Percentiles rank a stretch among this genome's conserved stretches.
Conservation (phyloP, 495 filamentous ascomycete genomes). For the Letharia lupina region DNA sequence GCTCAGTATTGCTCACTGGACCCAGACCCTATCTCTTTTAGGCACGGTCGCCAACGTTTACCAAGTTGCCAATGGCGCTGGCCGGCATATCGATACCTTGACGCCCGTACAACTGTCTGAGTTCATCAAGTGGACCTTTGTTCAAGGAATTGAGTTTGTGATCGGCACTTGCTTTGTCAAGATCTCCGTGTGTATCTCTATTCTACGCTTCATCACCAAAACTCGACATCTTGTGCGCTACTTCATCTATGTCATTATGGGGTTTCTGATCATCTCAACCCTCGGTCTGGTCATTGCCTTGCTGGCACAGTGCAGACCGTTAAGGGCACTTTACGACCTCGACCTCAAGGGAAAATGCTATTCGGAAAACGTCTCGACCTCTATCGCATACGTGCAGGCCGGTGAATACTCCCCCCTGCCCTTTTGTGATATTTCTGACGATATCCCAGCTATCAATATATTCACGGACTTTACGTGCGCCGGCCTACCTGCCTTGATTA, state of each 20-base stretch:
- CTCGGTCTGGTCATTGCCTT: not conserved
- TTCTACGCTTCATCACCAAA: not conserved
- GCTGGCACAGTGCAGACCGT: not conserved
- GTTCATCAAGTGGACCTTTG: slow-evolving; percentile 2
- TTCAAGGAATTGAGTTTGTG: not conserved
- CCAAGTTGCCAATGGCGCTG: slow-evolving; percentile 2
- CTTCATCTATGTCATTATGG: not conserved
- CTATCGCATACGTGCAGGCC: slow-evolving; percentile 1
- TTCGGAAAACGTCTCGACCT: not conserved
- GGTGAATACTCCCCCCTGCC: not conserved
- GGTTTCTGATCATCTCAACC: not conserved
- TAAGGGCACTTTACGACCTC: not conserved
- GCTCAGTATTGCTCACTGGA: not conserved
- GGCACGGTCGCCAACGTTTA: not conserved
- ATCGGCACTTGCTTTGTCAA: not conserved
- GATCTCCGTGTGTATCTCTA: slow-evolving; percentile 1
- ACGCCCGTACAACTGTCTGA: not conserved
- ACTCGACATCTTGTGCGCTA: not conserved
- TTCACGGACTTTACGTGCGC: not conserved
- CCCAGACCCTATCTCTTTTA: not conserved
- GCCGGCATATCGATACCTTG: not conserved
- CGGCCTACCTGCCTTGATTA: not conserved
- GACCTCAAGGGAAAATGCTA: not conserved
- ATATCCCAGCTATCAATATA: not conserved
- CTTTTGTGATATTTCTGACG: not conserved